A percentile compares a stretch with the other conserved stretches of the same genome.
Conservation (phyloP, 805 yeast species). For the Grigorovia jiainica region DNA sequence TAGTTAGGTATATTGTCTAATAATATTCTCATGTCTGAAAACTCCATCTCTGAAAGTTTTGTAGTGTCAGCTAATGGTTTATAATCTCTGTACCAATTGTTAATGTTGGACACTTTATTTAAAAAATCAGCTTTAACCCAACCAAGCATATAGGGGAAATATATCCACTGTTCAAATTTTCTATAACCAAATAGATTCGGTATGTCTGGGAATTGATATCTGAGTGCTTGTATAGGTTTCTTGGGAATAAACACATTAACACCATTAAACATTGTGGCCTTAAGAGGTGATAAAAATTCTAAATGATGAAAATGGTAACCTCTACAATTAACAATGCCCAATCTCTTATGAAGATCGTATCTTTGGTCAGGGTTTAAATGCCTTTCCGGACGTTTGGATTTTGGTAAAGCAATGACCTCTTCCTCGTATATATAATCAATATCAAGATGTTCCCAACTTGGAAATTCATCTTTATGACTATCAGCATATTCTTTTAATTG, state of each 20-base stretch:
- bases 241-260: slow-evolving; percentile 49
- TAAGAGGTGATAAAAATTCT: slow-evolving; percentile 47
- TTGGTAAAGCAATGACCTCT: slow-evolving; percentile 4
- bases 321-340: slow-evolving; percentile 42
- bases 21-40: slow-evolving; percentile 14
- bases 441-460: slow-evolving; percentile 1
- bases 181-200: slow-evolving; percentile 28
- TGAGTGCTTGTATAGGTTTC: slow-evolving; percentile 33
- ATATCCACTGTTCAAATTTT: slow-evolving; percentile 34
- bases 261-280: slow-evolving; percentile 50
- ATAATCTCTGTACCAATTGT: slow-evolving; percentile 8
- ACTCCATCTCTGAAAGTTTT: slow-evolving; percentile 9
- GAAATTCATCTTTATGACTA: slow-evolving; percentile 9
- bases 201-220: slow-evolving; percentile 40
- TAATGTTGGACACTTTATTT: slow-evolving; percentile 12
- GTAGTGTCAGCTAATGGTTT: slow-evolving; percentile 7
- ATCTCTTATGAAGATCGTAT: slow-evolving; percentile 25
- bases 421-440: slow-evolving; percentile 9
- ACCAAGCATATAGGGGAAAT: slow-evolving; percentile 42
- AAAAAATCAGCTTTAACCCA: slow-evolving; percentile 36
- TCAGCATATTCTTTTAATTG: slow-evolving; percentile 9
- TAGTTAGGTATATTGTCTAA: slow-evolving; percentile 13
- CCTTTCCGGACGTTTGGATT: slow-evolving; percentile 8
- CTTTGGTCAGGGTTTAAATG: slow-evolving; percentile 26
- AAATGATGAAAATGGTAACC: slow-evolving; percentile 47